phyloP scores from a whole-genome alignment of 2,329 filamentous ascomycete genomes.

The Onygenales sp. region DNA sequence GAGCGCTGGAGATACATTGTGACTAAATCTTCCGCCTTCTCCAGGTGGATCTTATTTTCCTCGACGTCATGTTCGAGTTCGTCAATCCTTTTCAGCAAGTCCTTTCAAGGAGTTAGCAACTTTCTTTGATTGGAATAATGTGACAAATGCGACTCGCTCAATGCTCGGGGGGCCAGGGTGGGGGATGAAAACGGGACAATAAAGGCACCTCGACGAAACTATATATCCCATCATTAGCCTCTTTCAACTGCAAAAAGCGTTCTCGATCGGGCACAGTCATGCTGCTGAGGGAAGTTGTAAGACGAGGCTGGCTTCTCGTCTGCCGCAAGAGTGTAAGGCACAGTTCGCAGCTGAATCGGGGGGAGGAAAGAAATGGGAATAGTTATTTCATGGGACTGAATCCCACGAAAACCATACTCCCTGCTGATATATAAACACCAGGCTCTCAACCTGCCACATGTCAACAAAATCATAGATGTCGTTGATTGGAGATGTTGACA shows the following conservation, averaged over 20 bases:
- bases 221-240: constrained; percentile 1
- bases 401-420: no score
- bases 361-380: neutral
- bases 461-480: no score
- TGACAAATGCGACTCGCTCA: no score
- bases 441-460: no score
- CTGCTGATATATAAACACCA: no score
- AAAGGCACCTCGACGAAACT: neutral
- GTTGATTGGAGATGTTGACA: no score
- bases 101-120: neutral
- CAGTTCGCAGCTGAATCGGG: neutral
- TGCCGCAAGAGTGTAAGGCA: neutral
- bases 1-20: constrained; percentile 2
- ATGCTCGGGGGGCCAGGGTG: no score
- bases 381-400: no score
- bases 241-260: neutral
- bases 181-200: neutral
- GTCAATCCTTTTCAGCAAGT: neutral
- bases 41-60: neutral
- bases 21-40: constrained; percentile 3
- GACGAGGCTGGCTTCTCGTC: neutral
- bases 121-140: neutral
- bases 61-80: neutral
- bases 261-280: neutral
- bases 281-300: neutral